Percentiles rank a stretch among this genome's conserved stretches.
phyloP scores from a whole-genome alignment of 2,329 filamentous ascomycete species.

The Penicillium corylophilum region DNA sequence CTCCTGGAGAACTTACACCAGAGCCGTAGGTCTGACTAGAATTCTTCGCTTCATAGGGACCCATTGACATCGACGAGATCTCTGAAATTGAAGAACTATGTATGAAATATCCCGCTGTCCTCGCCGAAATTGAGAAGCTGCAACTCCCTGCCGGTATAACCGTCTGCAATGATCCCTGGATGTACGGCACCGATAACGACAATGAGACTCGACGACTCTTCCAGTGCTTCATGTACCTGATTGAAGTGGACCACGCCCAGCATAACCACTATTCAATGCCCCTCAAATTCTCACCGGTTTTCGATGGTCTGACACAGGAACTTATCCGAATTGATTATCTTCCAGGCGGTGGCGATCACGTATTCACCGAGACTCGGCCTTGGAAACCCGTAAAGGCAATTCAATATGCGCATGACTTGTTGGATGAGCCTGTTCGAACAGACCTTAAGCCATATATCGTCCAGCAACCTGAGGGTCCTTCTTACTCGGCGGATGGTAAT shows the following conservation, averaged over 20 bases:
- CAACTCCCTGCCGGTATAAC: conserved; percentile 57
- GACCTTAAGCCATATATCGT: conserved; percentile 66
- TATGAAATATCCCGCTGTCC: conserved; percentile 55
- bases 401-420: conserved; percentile 61
- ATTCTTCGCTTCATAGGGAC: conserved; percentile 52
- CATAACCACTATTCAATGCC: conserved; percentile 40
- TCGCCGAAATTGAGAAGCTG: conserved; percentile 59
- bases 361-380: conserved; percentile 54
- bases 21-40: background rate
- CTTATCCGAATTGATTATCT: conserved; percentile 68
- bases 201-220: conserved; percentile 42
- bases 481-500: conserved; percentile 59
- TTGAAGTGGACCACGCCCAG: conserved; percentile 35
- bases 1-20: background rate
- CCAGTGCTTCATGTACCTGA: conserved; percentile 43
- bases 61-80: conserved; percentile 60
- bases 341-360: conserved; percentile 65
- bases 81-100: conserved; percentile 57
- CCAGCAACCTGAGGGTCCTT: conserved; percentile 63
- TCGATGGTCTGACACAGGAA: conserved; percentile 62
- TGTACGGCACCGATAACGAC: conserved; percentile 56
- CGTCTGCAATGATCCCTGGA: conserved; percentile 65
- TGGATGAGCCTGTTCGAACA: conserved; percentile 59
- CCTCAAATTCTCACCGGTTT: conserved; percentile 40
- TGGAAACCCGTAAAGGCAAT: conserved; percentile 56